Evolutionary conservation across 2,329 filamentous ascomycete species (phyloP).

Genomic region (Pyricularia sp.): DNA sequence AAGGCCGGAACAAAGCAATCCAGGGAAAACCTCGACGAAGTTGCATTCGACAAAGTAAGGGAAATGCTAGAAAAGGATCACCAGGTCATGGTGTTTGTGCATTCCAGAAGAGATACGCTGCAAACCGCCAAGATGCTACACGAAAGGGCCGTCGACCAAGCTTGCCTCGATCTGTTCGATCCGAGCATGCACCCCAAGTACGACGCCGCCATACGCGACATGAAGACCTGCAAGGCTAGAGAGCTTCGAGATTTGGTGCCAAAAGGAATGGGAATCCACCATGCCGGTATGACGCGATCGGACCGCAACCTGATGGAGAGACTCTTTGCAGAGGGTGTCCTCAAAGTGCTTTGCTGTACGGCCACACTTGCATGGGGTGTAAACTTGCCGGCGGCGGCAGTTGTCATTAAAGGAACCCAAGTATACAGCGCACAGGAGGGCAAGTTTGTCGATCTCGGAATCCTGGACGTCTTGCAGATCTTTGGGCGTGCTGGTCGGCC

Average conservation of each 20-base stretch:
- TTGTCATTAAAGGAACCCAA: constrained; percentile 96
- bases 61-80: constrained; percentile 90
- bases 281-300: constrained; percentile 90
- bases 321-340: constrained; percentile 81
- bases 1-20: constrained; percentile 75
- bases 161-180: constrained; percentile 74
- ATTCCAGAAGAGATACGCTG: constrained; percentile 90
- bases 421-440: constrained; percentile 94
- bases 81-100: constrained; percentile 98
- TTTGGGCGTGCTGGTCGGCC: constrained; percentile 97
- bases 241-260: constrained; percentile 83
- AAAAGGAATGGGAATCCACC: constrained; percentile 90
- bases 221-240: constrained; percentile 75
- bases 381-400: constrained; percentile 91
- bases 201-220: constrained; percentile 68
- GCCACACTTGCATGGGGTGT: constrained; percentile 98
- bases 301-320: constrained; percentile 95
- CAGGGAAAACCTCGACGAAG: constrained; percentile 78
- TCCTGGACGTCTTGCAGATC: constrained; percentile 93
- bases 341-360: constrained; percentile 96
- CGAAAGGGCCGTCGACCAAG: constrained; percentile 76
- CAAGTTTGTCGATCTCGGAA: constrained; percentile 93
- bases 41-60: constrained; percentile 87
- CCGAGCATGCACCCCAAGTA: constrained; percentile 71
- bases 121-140: constrained; percentile 77